phyloP scores from a whole-genome alignment of 2,329 filamentous ascomycete genomes.

The Gnomoniopsis sp. region DNA sequence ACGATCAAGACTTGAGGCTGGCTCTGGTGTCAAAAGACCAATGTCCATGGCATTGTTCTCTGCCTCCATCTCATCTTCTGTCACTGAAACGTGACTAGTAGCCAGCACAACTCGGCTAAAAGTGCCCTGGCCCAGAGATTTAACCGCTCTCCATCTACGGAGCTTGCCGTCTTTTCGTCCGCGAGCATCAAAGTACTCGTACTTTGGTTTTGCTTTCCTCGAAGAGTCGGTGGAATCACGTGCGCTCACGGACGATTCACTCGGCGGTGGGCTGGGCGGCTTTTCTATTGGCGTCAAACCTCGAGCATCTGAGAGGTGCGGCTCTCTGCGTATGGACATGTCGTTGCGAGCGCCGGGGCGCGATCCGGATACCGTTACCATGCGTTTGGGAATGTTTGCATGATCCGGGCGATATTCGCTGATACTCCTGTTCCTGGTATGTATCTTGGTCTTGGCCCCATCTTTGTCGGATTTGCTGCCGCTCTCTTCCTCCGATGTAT shows the following conservation, averaged over 20 bases:
- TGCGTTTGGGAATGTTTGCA: slow-evolving; percentile 64
- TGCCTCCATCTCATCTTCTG: slow-evolving; percentile 40
- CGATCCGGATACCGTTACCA: slow-evolving; percentile 68
- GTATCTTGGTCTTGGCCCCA: slow-evolving; percentile 32
- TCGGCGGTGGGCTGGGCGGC: slow-evolving; percentile 78
- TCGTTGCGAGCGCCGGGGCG: slow-evolving; percentile 43
- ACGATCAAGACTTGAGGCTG: slow-evolving; percentile 49
- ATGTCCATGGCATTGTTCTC: slow-evolving; percentile 20
- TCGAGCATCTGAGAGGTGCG: slow-evolving; percentile 73
- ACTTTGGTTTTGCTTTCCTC: slow-evolving; percentile 34
- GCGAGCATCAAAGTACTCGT: slow-evolving; percentile 68
- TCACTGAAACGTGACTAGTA: slow-evolving; percentile 65
- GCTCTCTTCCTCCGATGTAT: slow-evolving; percentile 4
- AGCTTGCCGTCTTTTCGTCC: slow-evolving; percentile 66
- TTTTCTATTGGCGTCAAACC: slow-evolving; percentile 64
- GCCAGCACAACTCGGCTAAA: slow-evolving; percentile 94
- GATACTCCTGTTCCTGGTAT: slow-evolving; percentile 74
- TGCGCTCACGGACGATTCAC: slow-evolving; percentile 60
- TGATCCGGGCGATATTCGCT: slow-evolving; percentile 83
- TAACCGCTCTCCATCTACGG: slow-evolving; percentile 75
- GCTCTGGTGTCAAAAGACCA: slow-evolving; percentile 29
- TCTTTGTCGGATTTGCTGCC: slow-evolving; percentile 4
- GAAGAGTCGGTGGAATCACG: slow-evolving; percentile 33
- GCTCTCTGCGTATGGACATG: slow-evolving; percentile 65
- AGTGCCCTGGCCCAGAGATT: slow-evolving; percentile 83